Evolutionary conservation across 1,139 yeast species (phyloP), one percentile per base, ranked within the genome.

Genomic region (Pichia sp.): DNA sequence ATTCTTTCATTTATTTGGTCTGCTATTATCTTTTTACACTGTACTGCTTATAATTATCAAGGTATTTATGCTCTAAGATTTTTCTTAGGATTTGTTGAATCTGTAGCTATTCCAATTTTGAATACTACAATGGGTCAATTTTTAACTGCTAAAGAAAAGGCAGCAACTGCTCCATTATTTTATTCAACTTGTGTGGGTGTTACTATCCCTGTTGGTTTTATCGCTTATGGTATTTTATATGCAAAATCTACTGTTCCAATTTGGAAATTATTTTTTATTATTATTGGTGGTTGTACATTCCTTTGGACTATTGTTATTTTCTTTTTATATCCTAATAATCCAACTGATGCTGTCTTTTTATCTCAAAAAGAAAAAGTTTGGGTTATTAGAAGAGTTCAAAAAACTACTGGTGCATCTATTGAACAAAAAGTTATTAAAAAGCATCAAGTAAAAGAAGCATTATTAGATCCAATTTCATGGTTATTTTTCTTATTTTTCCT

Each of bases 391-490:
- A 57, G 63, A 46, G 63, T 66, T 11, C 57, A 57, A 38, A 52
- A 59, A 6, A 37, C 53, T 13, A 55, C 67, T n/a, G 60, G 62
- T 45, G 53, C 69, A 4, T 56, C 71, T 3, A 63, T 66, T 35
- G 65, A 62, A 43, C 69, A 65, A 45, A 63, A 61, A 19, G 49
- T 49, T 4, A 58, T 67, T 48, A 68, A 67, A 48, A 60, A 49
- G 39, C 42, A 55, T 14, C 73, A 69, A 47, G 53, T 63, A 3
- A 37, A 56, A 16, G 73, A 68, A 51, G 63, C 67, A 4, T 43
- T 68, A 16, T 59, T 50, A 35, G 73, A 68, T 49, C 66, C 66
- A 26, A 59, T 65, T 28, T 61, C 70, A 11, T 68, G 69, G 67
- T 52, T 65, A 18, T 60, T 67, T 46, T 59, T 55, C 24, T 47